Evolutionary conservation across 495 filamentous ascomycete genomes (phyloP).

Genomic region (Staphylotrichum tortipilum): DNA sequence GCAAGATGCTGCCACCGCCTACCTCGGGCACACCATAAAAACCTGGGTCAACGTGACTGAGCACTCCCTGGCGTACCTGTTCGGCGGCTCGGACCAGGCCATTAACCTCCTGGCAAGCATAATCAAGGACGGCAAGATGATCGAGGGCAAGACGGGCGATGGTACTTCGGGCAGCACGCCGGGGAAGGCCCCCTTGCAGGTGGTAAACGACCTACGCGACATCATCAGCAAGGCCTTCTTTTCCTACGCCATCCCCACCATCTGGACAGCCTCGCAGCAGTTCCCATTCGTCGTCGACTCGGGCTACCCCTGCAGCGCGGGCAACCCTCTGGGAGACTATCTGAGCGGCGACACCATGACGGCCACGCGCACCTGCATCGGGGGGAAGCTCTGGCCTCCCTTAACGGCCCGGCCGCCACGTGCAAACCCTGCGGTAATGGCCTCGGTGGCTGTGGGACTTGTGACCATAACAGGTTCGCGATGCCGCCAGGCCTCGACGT

Average conservation of each 20-base stretch:
- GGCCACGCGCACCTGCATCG: constrained; percentile 16
- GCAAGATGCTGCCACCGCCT: constrained; percentile 17
- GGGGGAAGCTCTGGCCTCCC: constrained; percentile 12
- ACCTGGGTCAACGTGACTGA: constrained; percentile 15
- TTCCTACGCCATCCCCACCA: constrained; percentile 24
- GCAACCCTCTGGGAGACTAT: constrained; percentile 18
- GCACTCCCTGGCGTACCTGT: constrained; percentile 4
- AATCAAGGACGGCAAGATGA: constrained; percentile 12
- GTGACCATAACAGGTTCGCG: constrained; percentile 15
- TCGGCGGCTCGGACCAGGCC: constrained; percentile 3
- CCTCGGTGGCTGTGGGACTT: too few species aligned
- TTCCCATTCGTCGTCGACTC: constrained; percentile 30
- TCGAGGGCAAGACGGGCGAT: constrained; percentile 23
- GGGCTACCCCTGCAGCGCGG: constrained; percentile 17
- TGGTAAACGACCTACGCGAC: background rate
- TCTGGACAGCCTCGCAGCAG: constrained; percentile 18
- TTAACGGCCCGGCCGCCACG: too few species aligned
- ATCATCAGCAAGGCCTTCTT: constrained; percentile 18
- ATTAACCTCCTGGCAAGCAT: constrained; percentile 5
- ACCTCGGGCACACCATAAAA: constrained; percentile 15
- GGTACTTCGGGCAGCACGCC: constrained; percentile 1
- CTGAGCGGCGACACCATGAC: constrained; percentile 12
- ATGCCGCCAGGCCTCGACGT: constrained; percentile 21
- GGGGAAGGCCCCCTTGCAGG: background rate
- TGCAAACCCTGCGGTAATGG: too few species aligned